Conservation (phyloP, 305 asterid genomes). For the Fraxinus ornus region DNA sequence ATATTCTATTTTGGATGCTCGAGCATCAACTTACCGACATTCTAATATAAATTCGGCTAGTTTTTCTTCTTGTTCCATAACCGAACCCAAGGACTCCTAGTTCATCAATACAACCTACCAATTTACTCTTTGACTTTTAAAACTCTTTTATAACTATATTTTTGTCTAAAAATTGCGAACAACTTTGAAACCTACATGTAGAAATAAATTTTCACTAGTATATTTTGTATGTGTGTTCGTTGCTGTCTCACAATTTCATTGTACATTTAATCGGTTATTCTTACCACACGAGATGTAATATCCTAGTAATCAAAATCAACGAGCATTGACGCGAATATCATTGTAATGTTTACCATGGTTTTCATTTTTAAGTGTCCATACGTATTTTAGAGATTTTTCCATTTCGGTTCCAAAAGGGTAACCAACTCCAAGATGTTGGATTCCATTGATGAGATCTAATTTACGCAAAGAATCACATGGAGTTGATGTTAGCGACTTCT, state of each 20-base stretch:
- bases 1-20: too few relatives aligned
- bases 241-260: neutral
- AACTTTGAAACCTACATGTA: too few relatives aligned
- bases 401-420: constrained; percentile 17
- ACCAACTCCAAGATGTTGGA: constrained; percentile 8
- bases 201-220: too few relatives aligned
- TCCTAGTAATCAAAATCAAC: constrained; percentile 37
- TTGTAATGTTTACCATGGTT: neutral
- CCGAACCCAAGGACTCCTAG: too few relatives aligned
- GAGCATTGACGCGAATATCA: constrained; percentile 16
- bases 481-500: neutral
- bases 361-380: neutral
- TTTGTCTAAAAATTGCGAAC: too few relatives aligned
- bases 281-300: constrained; percentile 25
- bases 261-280: neutral
- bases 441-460: constrained; percentile 6
- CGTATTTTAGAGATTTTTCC: neutral
- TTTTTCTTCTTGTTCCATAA: too few relatives aligned
- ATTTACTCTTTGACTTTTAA: too few relatives aligned
- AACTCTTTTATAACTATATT: too few relatives aligned
- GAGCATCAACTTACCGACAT: too few relatives aligned
- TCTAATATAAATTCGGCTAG: too few relatives aligned
- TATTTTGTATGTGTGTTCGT: too few relatives aligned
- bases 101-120: too few relatives aligned
- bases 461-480: neutral